A percentile compares a stretch with the other conserved stretches of the same genome.
phyloP scores from a whole-genome alignment of 208 protist genomes.

The Trichomonas tenax region DNA sequence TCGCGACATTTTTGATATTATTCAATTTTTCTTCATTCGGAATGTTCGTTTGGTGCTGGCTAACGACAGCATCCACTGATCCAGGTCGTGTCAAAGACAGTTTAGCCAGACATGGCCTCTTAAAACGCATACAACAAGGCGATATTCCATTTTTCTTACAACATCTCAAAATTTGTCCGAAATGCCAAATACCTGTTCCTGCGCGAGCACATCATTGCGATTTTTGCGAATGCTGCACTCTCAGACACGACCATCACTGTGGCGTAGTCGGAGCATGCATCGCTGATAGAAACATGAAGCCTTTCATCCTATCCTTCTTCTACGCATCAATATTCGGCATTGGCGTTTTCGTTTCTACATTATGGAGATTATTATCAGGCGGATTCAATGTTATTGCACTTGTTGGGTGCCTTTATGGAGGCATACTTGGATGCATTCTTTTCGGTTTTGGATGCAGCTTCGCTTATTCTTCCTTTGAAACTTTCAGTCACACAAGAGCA shows the following conservation, averaged over 20 bases:
- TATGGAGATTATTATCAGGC: not conserved
- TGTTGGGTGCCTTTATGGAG: not conserved
- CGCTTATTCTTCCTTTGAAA: not conserved
- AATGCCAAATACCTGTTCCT: not conserved
- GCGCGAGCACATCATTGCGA: not conserved
- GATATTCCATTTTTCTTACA: constrained; percentile 1
- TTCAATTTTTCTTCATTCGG: not conserved
- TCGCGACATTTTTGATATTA: not conserved
- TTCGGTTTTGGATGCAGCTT: not conserved
- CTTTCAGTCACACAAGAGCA: not conserved
- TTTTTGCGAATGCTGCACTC: not conserved
- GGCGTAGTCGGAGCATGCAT: not conserved
- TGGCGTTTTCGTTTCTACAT: not conserved
- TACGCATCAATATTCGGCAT: not conserved
- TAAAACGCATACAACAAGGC: not conserved
- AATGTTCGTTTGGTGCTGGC: not conserved
- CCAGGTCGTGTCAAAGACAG: not conserved
- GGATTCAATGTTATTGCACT: not conserved
- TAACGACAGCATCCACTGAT: not conserved
- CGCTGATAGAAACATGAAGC: not conserved
- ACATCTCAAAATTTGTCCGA: not conserved
- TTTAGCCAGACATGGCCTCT: not conserved
- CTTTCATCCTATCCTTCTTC: not conserved
- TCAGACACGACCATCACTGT: not conserved
- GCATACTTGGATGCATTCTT: not conserved